Conservation (phyloP, 2,329 filamentous ascomycete genomes). For the Ciborinia camelliae region DNA sequence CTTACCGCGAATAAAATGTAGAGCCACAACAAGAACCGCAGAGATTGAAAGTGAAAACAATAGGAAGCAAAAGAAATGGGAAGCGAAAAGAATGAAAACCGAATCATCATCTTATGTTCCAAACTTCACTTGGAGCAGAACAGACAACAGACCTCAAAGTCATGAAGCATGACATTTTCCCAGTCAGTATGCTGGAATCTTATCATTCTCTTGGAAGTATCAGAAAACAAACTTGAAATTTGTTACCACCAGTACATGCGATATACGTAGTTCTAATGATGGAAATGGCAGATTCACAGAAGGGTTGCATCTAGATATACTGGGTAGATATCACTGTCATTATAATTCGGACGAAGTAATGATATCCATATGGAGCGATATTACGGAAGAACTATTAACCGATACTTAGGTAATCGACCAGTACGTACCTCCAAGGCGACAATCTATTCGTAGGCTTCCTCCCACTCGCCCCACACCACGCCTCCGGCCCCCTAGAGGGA, state of each 20-base stretch:
- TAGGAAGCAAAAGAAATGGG: not conserved
- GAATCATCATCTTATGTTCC: not conserved
- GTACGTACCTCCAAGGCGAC: too few species aligned
- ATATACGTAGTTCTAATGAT: too few species aligned
- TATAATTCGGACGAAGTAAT: not conserved
- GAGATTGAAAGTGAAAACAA: not conserved
- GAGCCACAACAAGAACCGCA: not conserved
- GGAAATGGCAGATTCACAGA: not conserved
- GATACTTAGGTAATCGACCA: too few species aligned
- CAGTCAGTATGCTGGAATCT: not conserved
- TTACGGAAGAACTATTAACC: conserved; percentile 4
- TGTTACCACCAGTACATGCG: too few species aligned
- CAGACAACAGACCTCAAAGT: not conserved
- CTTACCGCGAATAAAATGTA: not conserved
- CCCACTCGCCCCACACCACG: too few species aligned
- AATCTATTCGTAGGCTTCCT: too few species aligned
- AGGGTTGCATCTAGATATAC: not conserved
- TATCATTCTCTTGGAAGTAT: not conserved
- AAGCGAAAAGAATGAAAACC: not conserved
- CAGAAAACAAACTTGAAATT: too few species aligned
- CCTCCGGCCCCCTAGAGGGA: too few species aligned
- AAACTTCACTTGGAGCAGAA: not conserved
- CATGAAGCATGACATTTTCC: too few species aligned
- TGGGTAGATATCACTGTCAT: not conserved
- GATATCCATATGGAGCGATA: not conserved